These are phyloP conservation scores for Medicago arabica DNA, from an alignment of 306 rosid species.

Conservation along the genomic window DNA sequence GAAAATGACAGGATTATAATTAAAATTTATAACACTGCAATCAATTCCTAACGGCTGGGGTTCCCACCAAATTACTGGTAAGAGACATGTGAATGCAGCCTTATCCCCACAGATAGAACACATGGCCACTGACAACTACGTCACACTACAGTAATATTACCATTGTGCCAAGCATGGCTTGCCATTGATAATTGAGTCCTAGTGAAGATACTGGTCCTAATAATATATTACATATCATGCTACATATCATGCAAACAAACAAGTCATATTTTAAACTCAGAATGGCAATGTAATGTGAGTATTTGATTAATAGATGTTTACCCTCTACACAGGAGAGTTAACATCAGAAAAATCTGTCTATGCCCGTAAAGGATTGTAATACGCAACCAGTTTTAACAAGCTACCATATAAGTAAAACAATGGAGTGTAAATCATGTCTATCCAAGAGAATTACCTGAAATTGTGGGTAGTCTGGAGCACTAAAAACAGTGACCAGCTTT, in stretches of 20 bases:
- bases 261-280: constrained; percentile 14
- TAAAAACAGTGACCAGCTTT: constrained; percentile 80
- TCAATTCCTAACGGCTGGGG: not conserved
- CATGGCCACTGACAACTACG: not conserved
- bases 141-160: not conserved
- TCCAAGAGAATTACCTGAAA: constrained; percentile 66
- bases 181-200: constrained; percentile 8
- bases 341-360: not conserved
- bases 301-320: not conserved
- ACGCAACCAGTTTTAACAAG: not conserved
- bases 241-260: not conserved
- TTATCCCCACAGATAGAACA: not conserved
- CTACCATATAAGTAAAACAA: not conserved
- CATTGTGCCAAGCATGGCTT: constrained; percentile 16
- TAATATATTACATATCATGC: not conserved
- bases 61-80: not conserved
- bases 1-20: not conserved
- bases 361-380: not conserved
- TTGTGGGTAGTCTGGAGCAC: constrained; percentile 97
- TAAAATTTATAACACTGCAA: too few relatives aligned
- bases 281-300: constrained; percentile 7
- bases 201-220: not conserved
- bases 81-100: not conserved
- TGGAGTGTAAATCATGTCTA: not conserved
- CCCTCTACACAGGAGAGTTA: constrained; percentile 7